These are phyloP conservation scores for Pseudoturritis turrita DNA, from an alignment of 345 rosid species.

Conservation along the genomic window DNA sequence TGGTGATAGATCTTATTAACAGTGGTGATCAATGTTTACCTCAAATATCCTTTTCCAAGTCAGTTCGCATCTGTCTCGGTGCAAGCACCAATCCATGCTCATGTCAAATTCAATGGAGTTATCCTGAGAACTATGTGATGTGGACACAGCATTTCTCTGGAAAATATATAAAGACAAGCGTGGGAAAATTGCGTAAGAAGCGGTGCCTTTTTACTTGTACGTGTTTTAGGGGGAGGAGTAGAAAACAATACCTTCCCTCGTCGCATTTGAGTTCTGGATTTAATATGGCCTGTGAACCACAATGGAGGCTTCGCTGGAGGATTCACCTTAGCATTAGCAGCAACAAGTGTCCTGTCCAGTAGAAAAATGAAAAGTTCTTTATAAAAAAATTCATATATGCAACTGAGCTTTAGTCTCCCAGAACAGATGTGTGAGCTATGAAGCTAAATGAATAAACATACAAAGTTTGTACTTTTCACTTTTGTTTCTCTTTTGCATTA, in stretches of 20 bases:
- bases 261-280: slow-evolving; percentile 33
- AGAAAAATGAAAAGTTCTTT: not conserved
- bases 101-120: slow-evolving; percentile 75
- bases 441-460: not conserved
- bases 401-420: not conserved
- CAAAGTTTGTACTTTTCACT: not conserved
- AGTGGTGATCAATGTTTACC: slow-evolving; percentile 36
- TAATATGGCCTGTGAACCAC: slow-evolving; percentile 56
- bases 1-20: not conserved
- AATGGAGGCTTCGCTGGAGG: slow-evolving; percentile 36
- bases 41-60: slow-evolving; percentile 34
- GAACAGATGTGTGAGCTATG: not conserved
- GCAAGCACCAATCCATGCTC: slow-evolving; percentile 70
- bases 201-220: not conserved
- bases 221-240: not conserved
- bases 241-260: slow-evolving; percentile 44
- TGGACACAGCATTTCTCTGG: slow-evolving; percentile 66
- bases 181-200: not conserved
- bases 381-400: not conserved
- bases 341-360: slow-evolving; percentile 64
- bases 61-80: slow-evolving; percentile 36
- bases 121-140: slow-evolving; percentile 80
- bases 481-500: not conserved
- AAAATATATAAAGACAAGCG: not conserved
- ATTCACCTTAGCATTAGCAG: slow-evolving; percentile 40